Conservation (phyloP, 192 early-diverging fungal species). For the Jimgerdemannia lactiflua region DNA sequence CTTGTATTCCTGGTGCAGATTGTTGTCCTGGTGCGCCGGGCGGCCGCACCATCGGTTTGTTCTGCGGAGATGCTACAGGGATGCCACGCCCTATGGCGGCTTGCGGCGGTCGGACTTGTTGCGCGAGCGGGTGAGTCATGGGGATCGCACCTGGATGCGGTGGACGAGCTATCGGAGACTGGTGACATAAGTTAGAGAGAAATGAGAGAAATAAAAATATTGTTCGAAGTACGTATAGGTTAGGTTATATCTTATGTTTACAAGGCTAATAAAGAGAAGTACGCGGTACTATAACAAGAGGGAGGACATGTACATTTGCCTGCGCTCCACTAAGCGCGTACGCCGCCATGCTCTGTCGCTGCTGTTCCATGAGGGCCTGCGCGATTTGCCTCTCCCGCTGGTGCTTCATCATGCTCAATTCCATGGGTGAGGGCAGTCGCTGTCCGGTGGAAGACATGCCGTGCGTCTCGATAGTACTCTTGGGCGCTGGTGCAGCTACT, state of each 20-base stretch:
- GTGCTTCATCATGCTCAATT: conserved; percentile 47
- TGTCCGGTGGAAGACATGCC: conserved; percentile 21
- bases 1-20: conserved; percentile 10
- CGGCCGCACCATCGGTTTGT: conserved; percentile 29
- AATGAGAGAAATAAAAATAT: background rate
- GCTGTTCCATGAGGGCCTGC: conserved; percentile 46
- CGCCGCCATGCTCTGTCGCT: conserved; percentile 30
- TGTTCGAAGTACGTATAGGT: background rate
- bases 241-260: no score
- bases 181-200: background rate
- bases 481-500: conserved; percentile 35
- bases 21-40: conserved; percentile 22
- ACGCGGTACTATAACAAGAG: background rate
- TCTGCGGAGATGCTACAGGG: conserved; percentile 28
- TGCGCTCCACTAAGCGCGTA: conserved; percentile 40
- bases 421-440: conserved; percentile 43
- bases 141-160: conserved; percentile 5
- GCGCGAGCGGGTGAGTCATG: conserved; percentile 26
- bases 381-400: conserved; percentile 48
- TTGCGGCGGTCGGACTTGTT: conserved; percentile 16
- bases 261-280: background rate
- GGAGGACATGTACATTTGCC: conserved; percentile 21
- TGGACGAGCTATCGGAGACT: conserved; percentile 14
- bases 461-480: conserved; percentile 38
- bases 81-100: conserved; percentile 11